Evolutionary conservation across 805 yeast genomes (phyloP).

Genomic region (Blastobotrys muscicola): DNA sequence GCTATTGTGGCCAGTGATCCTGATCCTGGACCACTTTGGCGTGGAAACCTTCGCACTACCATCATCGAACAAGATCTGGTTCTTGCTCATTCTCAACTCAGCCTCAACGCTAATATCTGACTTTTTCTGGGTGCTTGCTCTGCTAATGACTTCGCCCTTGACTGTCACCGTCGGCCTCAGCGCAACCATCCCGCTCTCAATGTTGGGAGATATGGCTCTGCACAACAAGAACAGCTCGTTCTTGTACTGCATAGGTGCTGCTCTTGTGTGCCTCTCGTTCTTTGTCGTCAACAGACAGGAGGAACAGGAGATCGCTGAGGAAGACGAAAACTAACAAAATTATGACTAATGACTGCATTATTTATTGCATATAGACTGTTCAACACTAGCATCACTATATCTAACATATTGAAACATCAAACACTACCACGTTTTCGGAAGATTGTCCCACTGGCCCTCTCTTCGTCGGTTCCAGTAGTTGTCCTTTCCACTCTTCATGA

Average conservation of each 20-base stretch:
- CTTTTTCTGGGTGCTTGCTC: slow-evolving; percentile 93
- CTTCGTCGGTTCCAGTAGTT: slow-evolving; percentile 74
- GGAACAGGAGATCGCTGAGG: slow-evolving; percentile 39
- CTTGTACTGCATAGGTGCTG: slow-evolving; percentile 70
- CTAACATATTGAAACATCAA: background rate
- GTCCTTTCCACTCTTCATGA: slow-evolving; percentile 43
- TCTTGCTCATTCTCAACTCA: slow-evolving; percentile 55
- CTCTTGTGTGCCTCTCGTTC: slow-evolving; percentile 71
- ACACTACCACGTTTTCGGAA: slow-evolving; percentile 10
- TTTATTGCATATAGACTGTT: background rate
- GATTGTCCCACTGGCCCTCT: slow-evolving; percentile 25
- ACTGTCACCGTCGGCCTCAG: slow-evolving; percentile 94
- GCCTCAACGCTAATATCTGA: slow-evolving; percentile 77
- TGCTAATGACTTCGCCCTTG: slow-evolving; percentile 84
- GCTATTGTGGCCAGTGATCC: slow-evolving; percentile 72
- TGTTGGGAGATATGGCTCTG: slow-evolving; percentile 78
- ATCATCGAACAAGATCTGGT: slow-evolving; percentile 38
- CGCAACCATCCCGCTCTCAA: slow-evolving; percentile 88
- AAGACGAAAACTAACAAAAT: slow-evolving; percentile 1
- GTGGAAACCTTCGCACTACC: slow-evolving; percentile 72
- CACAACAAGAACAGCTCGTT: slow-evolving; percentile 53
- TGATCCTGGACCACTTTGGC: slow-evolving; percentile 53
- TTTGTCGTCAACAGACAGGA: slow-evolving; percentile 75
- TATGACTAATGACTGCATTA: background rate
- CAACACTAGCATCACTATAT: background rate